Evolutionary conservation across 2,329 filamentous ascomycete species (phyloP).

Genomic region (Tolypocladium paradoxum): DNA sequence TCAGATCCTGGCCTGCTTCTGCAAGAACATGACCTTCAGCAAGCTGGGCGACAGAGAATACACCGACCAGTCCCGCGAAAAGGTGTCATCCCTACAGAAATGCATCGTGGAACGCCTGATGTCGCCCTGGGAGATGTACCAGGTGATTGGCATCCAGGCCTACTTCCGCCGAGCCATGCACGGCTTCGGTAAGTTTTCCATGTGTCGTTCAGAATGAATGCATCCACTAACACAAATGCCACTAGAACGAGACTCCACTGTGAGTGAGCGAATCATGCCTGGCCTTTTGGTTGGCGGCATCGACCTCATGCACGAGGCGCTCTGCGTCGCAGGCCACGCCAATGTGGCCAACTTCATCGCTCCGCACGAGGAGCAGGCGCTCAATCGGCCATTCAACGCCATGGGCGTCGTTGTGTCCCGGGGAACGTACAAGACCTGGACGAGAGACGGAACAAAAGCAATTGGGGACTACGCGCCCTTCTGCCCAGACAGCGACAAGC

Average conservation of each 20-base stretch:
- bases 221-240: no score
- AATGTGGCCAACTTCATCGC: neutral
- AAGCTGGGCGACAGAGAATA: neutral
- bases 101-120: neutral
- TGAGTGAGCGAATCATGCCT: conserved; percentile 4
- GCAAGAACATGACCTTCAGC: neutral
- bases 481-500: neutral
- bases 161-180: conserved; percentile 5
- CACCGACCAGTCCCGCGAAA: neutral
- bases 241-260: no score
- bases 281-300: conserved; percentile 3
- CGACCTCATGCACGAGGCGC: conserved; percentile 2
- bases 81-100: neutral
- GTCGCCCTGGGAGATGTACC: conserved; percentile 8
- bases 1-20: conserved; percentile 1
- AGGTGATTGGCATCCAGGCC: conserved; percentile 3
- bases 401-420: conserved; percentile 6
- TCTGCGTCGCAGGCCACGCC: neutral
- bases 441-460: neutral
- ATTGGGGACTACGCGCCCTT: conserved; percentile 5
- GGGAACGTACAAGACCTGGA: conserved; percentile 3
- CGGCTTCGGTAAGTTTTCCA: neutral
- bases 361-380: neutral
- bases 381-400: neutral
- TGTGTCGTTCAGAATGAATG: no score